Evolutionary conservation across 192 early-diverging fungal species (phyloP), one percentile per base, ranked within the genome.

Genomic region (Rhizophlyctis rosea): DNA sequence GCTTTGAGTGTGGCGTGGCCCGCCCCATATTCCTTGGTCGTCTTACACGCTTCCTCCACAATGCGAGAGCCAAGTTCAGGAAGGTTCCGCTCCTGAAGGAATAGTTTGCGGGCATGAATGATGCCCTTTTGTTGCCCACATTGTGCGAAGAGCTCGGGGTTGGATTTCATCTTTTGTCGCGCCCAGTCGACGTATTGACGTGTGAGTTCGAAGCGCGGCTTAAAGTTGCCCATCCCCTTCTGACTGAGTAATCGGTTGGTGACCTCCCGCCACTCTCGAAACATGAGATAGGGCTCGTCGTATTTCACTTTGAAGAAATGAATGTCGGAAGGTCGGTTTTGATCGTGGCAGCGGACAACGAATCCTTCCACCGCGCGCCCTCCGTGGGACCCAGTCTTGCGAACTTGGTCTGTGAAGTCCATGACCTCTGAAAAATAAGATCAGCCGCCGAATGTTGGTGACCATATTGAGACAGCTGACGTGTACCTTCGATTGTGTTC

Each of bases 261-360:
- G 4, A 94, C 64, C 63, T 97, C 94, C n/a, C 96, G 82, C 91
- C 95, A 98, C 55, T 98, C 96, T 27, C 93, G 83, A 76, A 90
- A 98, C 85, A 94, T 87, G 33, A 97, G 69, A 52, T 98, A 98
- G 0, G 92, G 90, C 68, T 91, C 88, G 52, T 98, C 92, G 67
- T 90, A 95, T 67, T 98, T 98, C 76, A 95, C 81, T 78, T 98
- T 98, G 81, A 93, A 96, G 54, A 89, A 87, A 31, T 58, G 54
- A 4, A 78, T 73, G 0, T 47, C 32, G n/a, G 47, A 50, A 28
- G 64, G 64, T 0, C 71, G 53, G 1, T 18, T 61, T 34, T 63
- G 59, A 24, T 44, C 33, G 49, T 69, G 76, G 67, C 90, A 93
- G 31, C 96, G 81, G 21, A 98, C 82, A 4, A 98, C 96, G 67